Conservation (phyloP, 306 rosid genomes). For the Dryas drummondii region DNA sequence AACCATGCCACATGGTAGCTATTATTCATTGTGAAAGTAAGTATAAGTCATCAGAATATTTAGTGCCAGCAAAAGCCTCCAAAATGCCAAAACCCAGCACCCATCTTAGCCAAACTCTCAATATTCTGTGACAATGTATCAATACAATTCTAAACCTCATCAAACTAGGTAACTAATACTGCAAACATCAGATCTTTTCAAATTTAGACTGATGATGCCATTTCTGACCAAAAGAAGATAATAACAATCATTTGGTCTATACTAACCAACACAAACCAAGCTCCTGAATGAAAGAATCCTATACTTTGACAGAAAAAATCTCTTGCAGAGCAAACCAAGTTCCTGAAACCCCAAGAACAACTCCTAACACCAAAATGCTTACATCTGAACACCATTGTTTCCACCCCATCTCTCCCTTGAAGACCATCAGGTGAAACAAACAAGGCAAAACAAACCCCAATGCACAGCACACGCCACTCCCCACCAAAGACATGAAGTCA, state of each 20-base stretch:
- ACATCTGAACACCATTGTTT: slow-evolving; percentile 35
- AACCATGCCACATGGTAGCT: background rate
- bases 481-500: slow-evolving; percentile 58
- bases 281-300: background rate
- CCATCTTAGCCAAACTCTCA: background rate
- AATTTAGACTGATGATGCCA: background rate
- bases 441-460: slow-evolving; percentile 56
- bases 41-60: background rate
- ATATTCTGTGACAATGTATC: background rate
- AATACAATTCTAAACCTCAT: background rate
- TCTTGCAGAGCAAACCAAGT: slow-evolving; percentile 46
- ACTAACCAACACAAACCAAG: background rate
- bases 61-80: too few species aligned
- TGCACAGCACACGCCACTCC: slow-evolving; percentile 52
- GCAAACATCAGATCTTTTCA: background rate
- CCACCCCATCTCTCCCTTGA: slow-evolving; percentile 47
- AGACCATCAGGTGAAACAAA: slow-evolving; percentile 47
- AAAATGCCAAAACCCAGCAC: background rate
- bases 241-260: slow-evolving; percentile 1
- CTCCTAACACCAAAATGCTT: slow-evolving; percentile 35
- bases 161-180: background rate
- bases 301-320: slow-evolving; percentile 34
- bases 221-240: slow-evolving; percentile 11
- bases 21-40: background rate
- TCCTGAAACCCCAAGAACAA: slow-evolving; percentile 50